A percentile compares a stretch with the other conserved stretches of the same genome.
phyloP scores from a whole-genome alignment of 805 yeast species.

The Cyberlindnera suaveolens region DNA sequence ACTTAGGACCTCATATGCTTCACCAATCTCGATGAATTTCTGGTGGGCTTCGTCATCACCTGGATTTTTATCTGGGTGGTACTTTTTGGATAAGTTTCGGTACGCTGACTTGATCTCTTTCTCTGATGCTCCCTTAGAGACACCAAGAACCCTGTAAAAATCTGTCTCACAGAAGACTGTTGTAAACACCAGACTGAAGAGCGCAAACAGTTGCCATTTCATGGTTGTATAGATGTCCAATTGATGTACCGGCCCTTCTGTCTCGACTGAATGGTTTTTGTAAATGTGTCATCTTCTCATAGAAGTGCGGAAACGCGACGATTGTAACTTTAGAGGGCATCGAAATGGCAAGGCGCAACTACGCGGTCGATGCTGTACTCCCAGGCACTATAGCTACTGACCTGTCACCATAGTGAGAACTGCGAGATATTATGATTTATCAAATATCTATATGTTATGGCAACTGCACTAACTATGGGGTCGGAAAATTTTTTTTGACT shows the following conservation, averaged over 20 bases:
- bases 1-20: constrained; percentile 82
- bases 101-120: constrained; percentile 83
- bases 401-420: too few relatives aligned
- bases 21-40: constrained; percentile 84
- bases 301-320: background rate
- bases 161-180: constrained; percentile 25
- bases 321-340: background rate
- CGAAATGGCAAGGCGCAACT: too few relatives aligned
- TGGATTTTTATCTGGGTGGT: constrained; percentile 92
- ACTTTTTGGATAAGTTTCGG: constrained; percentile 71
- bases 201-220: background rate
- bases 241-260: too few relatives aligned
- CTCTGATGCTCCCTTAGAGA: constrained; percentile 62
- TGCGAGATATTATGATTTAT: too few relatives aligned
- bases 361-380: too few relatives aligned
- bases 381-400: too few relatives aligned
- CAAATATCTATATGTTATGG: too few relatives aligned
- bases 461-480: too few relatives aligned
- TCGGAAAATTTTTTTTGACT: too few relatives aligned
- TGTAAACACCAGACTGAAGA: background rate
- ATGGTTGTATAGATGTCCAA: background rate
- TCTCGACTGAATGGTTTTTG: background rate
- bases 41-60: constrained; percentile 78
- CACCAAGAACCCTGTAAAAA: constrained; percentile 61
- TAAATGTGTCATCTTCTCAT: background rate